A percentile compares a stretch with the other conserved stretches of the same genome.
Conservation (phyloP, 2,329 filamentous ascomycete genomes). For the Calonectria ilicicola region DNA sequence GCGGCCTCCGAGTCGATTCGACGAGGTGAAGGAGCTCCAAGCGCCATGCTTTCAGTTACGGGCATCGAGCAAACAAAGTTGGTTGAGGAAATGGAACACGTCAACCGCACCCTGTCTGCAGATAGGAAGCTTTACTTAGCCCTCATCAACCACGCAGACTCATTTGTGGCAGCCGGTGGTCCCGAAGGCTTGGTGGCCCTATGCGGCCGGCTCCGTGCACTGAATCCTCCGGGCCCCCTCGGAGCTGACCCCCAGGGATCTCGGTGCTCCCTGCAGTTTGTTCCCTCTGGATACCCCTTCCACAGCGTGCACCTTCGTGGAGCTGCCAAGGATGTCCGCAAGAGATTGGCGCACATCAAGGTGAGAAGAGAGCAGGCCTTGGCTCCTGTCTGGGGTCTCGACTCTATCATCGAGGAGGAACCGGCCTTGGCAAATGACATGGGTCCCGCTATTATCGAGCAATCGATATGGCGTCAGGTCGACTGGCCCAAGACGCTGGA, state of each 20-base stretch:
- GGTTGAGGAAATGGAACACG: background rate
- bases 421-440: background rate
- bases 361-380: background rate
- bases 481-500: background rate
- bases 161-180: background rate
- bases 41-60: background rate
- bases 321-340: background rate
- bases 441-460: background rate
- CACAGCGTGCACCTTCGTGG: background rate
- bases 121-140: background rate
- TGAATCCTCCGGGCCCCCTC: background rate
- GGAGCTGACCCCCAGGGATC: background rate
- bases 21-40: background rate
- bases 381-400: background rate
- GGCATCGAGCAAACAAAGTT: background rate
- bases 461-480: background rate
- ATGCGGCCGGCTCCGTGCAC: background rate
- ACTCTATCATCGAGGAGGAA: background rate
- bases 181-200: background rate
- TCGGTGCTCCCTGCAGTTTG: background rate
- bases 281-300: background rate
- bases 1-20: background rate
- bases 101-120: background rate
- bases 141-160: background rate
- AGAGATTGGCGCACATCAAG: background rate